Base-by-base conservation (phyloP, 768 basidiomycete genomes). In the Saitozyma sp. region DNA sequence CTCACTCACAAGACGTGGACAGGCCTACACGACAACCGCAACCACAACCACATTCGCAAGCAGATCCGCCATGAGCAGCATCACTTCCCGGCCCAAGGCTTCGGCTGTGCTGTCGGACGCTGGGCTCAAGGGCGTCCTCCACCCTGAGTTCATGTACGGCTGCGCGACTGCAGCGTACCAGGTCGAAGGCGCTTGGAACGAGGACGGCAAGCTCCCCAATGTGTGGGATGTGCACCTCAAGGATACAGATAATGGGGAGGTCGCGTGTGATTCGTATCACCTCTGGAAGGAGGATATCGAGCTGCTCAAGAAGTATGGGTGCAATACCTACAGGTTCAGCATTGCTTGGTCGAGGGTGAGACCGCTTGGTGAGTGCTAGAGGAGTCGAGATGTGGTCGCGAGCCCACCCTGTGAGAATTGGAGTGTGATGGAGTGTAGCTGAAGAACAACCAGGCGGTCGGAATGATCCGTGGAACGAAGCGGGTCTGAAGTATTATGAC, bases 321-420 rank as follows among this genome's bases (percentile, higher is more conserved):
- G 59, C 49, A 71, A 67, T 50, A 50, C 65, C 9, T 71, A 73
- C 57, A 54, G 74, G 14, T 69, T 75, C 62, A 61, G 57, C 16
- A 64, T 75, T 48, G 43, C 64, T n/a, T 75, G 74, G 74, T 29
- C 71, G 3, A 58, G 74, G 29, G 60, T 75, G 43, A 64, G 63
- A 14, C 69, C 74, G 9, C 51, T 59, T 16, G 74, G 74, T 69
- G 49, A 62, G 61, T 52, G 9, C 13, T 20, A 2, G 56, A 14
- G 46, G 46, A 6, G 17, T 48, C 6, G 46, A 17, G 17, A 2
- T 48, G 46, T 17, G 3, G 6, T 14, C 14, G 2, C 19, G 46
- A 48, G 3, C 46, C 13, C 45, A 46, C 45, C 3, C 16, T 38
- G 13, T 40, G 19, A 66, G 68, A 62, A 0, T 63, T 64, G 9